Base-by-base conservation (phyloP, 2,329 filamentous ascomycete species). In the Trichoderma koningii region DNA sequence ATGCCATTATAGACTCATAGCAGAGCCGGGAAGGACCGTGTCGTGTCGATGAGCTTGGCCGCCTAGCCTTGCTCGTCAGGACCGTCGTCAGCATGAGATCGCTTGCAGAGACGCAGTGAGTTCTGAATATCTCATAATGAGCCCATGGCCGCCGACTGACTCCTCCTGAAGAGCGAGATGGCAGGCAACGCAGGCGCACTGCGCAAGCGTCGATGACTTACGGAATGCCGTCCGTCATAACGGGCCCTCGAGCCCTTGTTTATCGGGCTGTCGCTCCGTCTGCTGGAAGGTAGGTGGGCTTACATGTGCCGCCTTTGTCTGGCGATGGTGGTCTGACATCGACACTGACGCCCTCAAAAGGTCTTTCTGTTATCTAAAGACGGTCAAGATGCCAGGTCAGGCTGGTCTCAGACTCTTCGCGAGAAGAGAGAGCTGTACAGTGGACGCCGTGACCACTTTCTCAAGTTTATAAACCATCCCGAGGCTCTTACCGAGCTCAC, bases 381-480 rank as follows among this genome's bases (percentile, higher is more conserved):
- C 59, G 79, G 88, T 10, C 23, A 63, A 9, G 42, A 6, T 26
- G 83, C 89, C 61, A 81, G 82, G 34, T 79, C 83, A 47, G 83
- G 85, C 79, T 97, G 93, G 93, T 80, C 83, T 41, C 82, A 84
- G 65, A 84, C 84, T 57, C 79, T 96, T 28, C 78, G 82, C 21
- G 86, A 92, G 69, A 87, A 88, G 30, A 87, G 94, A 69, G 85
- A 84, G 66, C 85, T 87, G n/a, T 98, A 97, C 76, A 78, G 82
- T 21, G 87, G 89, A 23, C 80, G 92, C 2, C 85, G 88, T 68
- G 84, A 88, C 2, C 90, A 93, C 73, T 90, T 95, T 70, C 79
- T 97, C 59, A 89, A 87, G 73, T 93, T 89, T 69, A 92, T 96
- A 73, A 87, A 93, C 67, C 89, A 96, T 69, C 93, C 93, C 0